These are phyloP conservation scores for Blastocystis sp. DNA, from an alignment of 352 stramenopile species.

Conservation along the genomic window DNA sequence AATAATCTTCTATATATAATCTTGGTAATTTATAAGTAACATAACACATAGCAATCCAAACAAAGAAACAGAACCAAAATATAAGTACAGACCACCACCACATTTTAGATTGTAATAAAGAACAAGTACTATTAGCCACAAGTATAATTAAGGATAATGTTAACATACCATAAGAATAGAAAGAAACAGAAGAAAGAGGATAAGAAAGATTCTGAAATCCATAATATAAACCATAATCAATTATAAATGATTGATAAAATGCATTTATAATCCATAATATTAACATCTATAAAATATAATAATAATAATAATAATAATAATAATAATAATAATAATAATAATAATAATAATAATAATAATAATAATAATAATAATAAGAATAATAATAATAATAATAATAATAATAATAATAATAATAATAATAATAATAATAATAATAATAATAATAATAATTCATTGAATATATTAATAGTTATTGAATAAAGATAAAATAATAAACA, in stretches of 20 bases:
- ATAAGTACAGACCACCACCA: no score
- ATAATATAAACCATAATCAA: no score
- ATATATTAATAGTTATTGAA: slow-evolving; percentile 1
- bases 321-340: slow-evolving; percentile 5
- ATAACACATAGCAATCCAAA: no score
- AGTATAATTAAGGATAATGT: no score
- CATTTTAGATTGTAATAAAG: no score
- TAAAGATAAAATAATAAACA: not conserved
- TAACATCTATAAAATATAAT: not conserved
- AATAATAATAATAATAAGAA: not conserved
- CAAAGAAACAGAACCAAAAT: no score
- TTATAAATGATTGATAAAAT: no score
- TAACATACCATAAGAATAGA: not conserved
- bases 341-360: slow-evolving; percentile 13
- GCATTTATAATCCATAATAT: not conserved
- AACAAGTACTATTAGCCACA: no score
- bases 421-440: not conserved
- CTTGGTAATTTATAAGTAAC: no score
- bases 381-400: not conserved
- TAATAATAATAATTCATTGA: slow-evolving; percentile 3
- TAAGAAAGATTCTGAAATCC: no score
- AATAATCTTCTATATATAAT: no score
- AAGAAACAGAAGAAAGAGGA: not conserved
- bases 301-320: not conserved
- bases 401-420: not conserved